These are phyloP conservation scores for Jimgerdemannia flammicorona DNA, from an alignment of 192 early-diverging fungal genomes.

Conservation along the genomic window DNA sequence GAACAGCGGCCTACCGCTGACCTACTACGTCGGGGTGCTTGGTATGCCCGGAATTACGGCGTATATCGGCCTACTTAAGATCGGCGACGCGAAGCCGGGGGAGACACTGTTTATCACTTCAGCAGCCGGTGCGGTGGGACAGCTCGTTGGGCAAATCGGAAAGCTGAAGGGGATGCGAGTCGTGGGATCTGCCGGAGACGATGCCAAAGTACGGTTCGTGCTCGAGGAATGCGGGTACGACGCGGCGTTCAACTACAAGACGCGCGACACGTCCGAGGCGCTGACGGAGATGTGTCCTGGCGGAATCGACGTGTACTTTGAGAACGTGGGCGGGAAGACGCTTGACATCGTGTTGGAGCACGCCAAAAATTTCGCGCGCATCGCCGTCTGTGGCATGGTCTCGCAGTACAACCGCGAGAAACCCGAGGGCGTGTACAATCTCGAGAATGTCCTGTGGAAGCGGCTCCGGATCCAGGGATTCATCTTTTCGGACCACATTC, in stretches of 20 bases:
- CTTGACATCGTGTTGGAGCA: slow-evolving; percentile 68
- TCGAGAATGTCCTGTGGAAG: slow-evolving; percentile 49
- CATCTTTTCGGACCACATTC: slow-evolving; percentile 47
- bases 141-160: slow-evolving; percentile 70
- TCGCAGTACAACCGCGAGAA: slow-evolving; percentile 61
- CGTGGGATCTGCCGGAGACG: slow-evolving; percentile 78
- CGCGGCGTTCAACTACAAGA: slow-evolving; percentile 94
- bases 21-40: slow-evolving; percentile 59
- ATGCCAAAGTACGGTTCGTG: slow-evolving; percentile 77
- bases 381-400: slow-evolving; percentile 74
- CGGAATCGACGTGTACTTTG: slow-evolving; percentile 90
- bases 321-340: slow-evolving; percentile 76
- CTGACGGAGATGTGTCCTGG: slow-evolving; percentile 64
- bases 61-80: slow-evolving; percentile 55
- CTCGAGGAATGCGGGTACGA: slow-evolving; percentile 68
- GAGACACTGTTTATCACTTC: slow-evolving; percentile 83
- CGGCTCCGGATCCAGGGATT: slow-evolving; percentile 61
- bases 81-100: slow-evolving; percentile 71
- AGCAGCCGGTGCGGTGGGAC: slow-evolving; percentile 81
- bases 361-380: slow-evolving; percentile 63
- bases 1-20: slow-evolving; percentile 42
- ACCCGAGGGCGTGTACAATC: slow-evolving; percentile 51
- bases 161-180: slow-evolving; percentile 72
- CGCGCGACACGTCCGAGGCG: slow-evolving; percentile 38
- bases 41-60: slow-evolving; percentile 79